Conservation (phyloP, 108 stramenopile genomes). For the Nitzschia inconspicua region DNA sequence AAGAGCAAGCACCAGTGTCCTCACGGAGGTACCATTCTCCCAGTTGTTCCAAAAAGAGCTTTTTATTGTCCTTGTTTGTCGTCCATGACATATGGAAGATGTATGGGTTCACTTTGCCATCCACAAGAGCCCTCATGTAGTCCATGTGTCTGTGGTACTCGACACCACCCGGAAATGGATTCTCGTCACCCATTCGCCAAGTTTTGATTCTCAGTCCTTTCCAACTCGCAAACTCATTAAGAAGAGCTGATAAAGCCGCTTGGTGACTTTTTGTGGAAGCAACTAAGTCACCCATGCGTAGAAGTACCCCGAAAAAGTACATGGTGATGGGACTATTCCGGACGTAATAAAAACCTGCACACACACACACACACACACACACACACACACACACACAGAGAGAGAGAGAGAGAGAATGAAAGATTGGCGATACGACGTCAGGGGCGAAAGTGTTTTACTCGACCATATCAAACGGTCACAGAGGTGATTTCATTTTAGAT, state of each 20-base stretch:
- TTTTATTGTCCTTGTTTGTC: conserved; percentile 60
- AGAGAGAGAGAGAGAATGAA: too few relatives aligned
- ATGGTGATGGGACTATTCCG: conserved; percentile 49
- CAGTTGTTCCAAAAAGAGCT: conserved; percentile 51
- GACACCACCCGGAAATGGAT: conserved; percentile 43
- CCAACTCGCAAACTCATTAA: conserved; percentile 56
- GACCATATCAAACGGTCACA: not conserved
- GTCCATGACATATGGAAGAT: conserved; percentile 74
- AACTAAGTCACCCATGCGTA: conserved; percentile 63
- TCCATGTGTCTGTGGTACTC: conserved; percentile 38
- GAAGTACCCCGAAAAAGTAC: conserved; percentile 47
- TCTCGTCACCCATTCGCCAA: conserved; percentile 31
- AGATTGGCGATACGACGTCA: too few relatives aligned
- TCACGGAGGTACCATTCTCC: conserved; percentile 49
- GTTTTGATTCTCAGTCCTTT: conserved; percentile 70
- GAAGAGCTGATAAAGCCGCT: conserved; percentile 47
- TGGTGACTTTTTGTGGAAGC: conserved; percentile 60
- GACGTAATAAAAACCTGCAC: conserved; percentile 82
- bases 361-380: not conserved
- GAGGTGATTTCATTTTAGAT: not conserved
- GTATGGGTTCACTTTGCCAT: conserved; percentile 13
- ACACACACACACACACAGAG: not conserved
- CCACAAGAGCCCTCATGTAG: conserved; percentile 26
- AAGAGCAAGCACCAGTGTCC: not conserved
- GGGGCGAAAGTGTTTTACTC: too few relatives aligned